Evolutionary conservation across 2,329 filamentous ascomycete genomes (phyloP).

Genomic region (Cladosporium sp.): DNA sequence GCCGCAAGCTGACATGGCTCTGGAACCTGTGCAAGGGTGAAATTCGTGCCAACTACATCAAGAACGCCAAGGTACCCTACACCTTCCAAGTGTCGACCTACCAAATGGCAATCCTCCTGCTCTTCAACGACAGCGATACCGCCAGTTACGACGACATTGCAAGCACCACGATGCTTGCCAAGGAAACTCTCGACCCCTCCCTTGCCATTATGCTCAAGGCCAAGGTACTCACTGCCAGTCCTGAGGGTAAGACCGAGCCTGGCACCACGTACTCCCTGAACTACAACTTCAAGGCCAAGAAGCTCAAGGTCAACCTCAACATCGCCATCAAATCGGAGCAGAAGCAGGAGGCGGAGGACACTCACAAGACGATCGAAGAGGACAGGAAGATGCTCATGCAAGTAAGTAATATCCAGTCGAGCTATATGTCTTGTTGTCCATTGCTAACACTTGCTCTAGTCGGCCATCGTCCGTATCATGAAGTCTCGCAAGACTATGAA

Average conservation of each 20-base stretch:
- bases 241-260: slow-evolving; percentile 67
- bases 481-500: slow-evolving; percentile 99
- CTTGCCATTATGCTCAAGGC: slow-evolving; percentile 85
- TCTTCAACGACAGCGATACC: slow-evolving; percentile 88
- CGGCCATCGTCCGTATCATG: slow-evolving; percentile 98
- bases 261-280: slow-evolving; percentile 81
- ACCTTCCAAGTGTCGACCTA: slow-evolving; percentile 97
- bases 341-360: slow-evolving; percentile 93
- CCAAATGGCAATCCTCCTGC: slow-evolving; percentile 90
- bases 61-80: slow-evolving; percentile 78
- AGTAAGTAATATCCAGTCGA: slow-evolving; percentile 51
- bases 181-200: slow-evolving; percentile 80
- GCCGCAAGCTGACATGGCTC: slow-evolving; percentile 92
- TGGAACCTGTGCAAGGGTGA: slow-evolving; percentile 99
- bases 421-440: background rate
- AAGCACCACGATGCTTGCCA: slow-evolving; percentile 69
- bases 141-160: slow-evolving; percentile 84
- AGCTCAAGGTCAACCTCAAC: slow-evolving; percentile 94
- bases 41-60: slow-evolving; percentile 88
- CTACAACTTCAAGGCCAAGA: slow-evolving; percentile 96
- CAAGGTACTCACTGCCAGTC: slow-evolving; percentile 71
- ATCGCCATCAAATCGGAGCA: slow-evolving; percentile 90
- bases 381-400: slow-evolving; percentile 94
- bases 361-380: slow-evolving; percentile 98
- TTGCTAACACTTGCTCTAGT: slow-evolving; percentile 51